Evolutionary conservation across 495 filamentous ascomycete genomes (phyloP).

Genomic region (Ramalina intermedia): DNA sequence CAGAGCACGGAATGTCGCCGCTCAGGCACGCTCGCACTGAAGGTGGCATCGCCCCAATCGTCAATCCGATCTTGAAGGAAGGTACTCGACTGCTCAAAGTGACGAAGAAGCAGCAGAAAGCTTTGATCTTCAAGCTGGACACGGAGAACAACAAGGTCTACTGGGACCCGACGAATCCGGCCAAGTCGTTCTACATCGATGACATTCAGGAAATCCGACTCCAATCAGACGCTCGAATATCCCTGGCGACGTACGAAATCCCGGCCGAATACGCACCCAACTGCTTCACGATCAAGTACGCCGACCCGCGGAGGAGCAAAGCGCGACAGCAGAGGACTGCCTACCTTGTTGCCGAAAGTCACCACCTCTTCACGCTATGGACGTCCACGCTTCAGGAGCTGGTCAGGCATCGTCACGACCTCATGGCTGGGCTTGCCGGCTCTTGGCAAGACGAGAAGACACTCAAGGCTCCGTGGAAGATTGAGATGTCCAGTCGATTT

Average conservation of each 20-base stretch:
- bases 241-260: slow-evolving; percentile 68
- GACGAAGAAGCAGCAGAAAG: slow-evolving; percentile 64
- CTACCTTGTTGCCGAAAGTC: slow-evolving; percentile 65
- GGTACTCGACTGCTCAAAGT: slow-evolving; percentile 69
- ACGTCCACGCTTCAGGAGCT: slow-evolving; percentile 66
- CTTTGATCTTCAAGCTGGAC: slow-evolving; percentile 63
- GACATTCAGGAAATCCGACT: slow-evolving; percentile 82
- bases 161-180: slow-evolving; percentile 67
- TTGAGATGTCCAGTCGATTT: slow-evolving; percentile 64
- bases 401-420: slow-evolving; percentile 65
- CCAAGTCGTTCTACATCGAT: slow-evolving; percentile 82
- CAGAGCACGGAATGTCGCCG: slow-evolving; percentile 1
- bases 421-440: slow-evolving; percentile 73
- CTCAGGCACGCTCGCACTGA: slow-evolving; percentile 8
- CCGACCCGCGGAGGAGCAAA: slow-evolving; percentile 51
- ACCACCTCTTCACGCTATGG: slow-evolving; percentile 60
- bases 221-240: slow-evolving; percentile 75
- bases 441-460: slow-evolving; percentile 61
- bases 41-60: slow-evolving; percentile 47
- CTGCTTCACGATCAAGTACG: slow-evolving; percentile 84
- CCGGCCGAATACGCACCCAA: slow-evolving; percentile 43
- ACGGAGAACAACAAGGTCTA: slow-evolving; percentile 67
- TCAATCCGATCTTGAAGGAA: slow-evolving; percentile 54
- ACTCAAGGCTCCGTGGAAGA: slow-evolving; percentile 67
- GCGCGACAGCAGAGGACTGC: slow-evolving; percentile 56